Evolutionary conservation across 257 asterid species (phyloP).

Genomic region (Avicennia marina): DNA sequence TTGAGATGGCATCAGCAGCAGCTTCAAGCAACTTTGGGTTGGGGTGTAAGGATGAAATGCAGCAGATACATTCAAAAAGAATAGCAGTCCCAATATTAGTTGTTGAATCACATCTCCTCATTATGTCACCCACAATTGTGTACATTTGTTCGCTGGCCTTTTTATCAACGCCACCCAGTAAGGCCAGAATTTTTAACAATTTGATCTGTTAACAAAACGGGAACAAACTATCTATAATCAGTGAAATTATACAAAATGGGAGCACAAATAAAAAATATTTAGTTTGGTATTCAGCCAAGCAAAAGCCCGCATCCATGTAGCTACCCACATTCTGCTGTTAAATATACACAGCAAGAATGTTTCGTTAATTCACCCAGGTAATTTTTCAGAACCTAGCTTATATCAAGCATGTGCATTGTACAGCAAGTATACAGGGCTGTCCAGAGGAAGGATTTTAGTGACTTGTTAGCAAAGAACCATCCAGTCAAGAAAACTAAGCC

Average conservation of each 20-base stretch:
- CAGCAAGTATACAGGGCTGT: no score
- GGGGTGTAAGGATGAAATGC: conserved; percentile 82
- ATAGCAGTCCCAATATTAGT: conserved; percentile 91
- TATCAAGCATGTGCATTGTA: no score
- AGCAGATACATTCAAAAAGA: conserved; percentile 88
- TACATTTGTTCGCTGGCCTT: conserved; percentile 96
- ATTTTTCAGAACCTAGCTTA: no score
- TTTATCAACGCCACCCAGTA: conserved; percentile 82
- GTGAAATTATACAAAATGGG: background rate
- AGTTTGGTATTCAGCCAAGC: conserved; percentile 8
- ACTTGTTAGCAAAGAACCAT: no score
- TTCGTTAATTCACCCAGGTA: no score
- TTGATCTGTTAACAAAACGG: conserved; percentile 44
- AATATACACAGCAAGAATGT: background rate
- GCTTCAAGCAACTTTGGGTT: conserved; percentile 84
- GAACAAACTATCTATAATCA: background rate
- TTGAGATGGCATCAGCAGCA: conserved; percentile 88
- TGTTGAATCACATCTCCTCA: conserved; percentile 82
- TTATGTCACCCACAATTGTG: conserved; percentile 77
- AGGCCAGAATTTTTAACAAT: conserved; percentile 70
- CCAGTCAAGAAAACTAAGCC: conserved; percentile 8
- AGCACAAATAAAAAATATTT: background rate
- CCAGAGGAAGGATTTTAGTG: no score
- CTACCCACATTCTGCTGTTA: conserved; percentile 6
- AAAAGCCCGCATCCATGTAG: conserved; percentile 13